Evolutionary conservation across 192 early-diverging fungal species (phyloP).

Genomic region (Rhizophlyctis rosea): DNA sequence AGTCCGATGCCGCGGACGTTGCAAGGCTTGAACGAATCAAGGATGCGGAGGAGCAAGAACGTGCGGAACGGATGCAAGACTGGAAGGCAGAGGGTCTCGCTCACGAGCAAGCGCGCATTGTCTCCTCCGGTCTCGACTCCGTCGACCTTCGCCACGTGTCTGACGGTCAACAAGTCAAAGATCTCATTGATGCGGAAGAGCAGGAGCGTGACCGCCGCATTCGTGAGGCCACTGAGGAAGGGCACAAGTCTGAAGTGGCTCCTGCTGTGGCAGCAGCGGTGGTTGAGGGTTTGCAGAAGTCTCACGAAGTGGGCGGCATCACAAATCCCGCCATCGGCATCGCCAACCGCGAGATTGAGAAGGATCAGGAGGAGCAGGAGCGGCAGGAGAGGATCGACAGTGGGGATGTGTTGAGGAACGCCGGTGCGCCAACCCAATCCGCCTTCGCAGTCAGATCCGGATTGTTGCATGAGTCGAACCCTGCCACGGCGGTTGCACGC

Average conservation of each 20-base stretch:
- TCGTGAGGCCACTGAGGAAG: constrained; percentile 2
- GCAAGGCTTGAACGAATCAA: constrained; percentile 7
- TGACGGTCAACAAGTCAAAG: constrained; percentile 4
- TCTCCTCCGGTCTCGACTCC: constrained; percentile 1
- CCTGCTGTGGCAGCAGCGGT: constrained; percentile 10
- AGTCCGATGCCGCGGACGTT: background rate
- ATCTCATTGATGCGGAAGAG: constrained; percentile 5
- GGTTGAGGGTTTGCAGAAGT: background rate
- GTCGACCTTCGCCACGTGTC: background rate
- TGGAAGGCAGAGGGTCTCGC: constrained; percentile 9
- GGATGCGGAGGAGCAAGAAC: constrained; percentile 7
- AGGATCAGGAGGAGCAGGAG: constrained; percentile 12
- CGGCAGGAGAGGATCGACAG: constrained; percentile 1
- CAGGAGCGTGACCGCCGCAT: constrained; percentile 15
- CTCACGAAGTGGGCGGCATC: background rate
- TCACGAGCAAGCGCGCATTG: constrained; percentile 11
- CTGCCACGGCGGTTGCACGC: constrained; percentile 11
- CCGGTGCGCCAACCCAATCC: constrained; percentile 6
- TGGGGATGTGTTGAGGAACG: background rate
- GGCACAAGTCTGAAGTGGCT: background rate
- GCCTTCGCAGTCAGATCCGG: constrained; percentile 17
- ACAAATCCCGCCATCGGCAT: constrained; percentile 3
- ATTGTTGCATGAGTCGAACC: background rate
- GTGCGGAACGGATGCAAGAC: constrained; percentile 19
- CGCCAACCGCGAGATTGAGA: constrained; percentile 13